These are phyloP conservation scores for Malassezia equina DNA, from an alignment of 1,284 basidiomycete genomes.

Conservation along the genomic window DNA sequence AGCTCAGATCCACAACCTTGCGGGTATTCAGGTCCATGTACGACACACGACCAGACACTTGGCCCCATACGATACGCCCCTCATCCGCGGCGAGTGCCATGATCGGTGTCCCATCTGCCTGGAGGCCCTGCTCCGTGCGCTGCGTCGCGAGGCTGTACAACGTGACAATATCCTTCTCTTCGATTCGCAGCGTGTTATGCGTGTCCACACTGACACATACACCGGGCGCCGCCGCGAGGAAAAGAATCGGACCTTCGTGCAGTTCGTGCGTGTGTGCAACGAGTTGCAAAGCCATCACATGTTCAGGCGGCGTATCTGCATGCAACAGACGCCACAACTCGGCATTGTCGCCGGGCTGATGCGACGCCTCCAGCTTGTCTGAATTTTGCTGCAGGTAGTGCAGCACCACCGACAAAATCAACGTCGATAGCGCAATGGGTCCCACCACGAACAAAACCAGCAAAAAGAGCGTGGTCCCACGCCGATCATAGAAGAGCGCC, in stretches of 20 bases:
- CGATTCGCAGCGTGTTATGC: slow-evolving; percentile 49
- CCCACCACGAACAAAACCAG: slow-evolving; percentile 55
- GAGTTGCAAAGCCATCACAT: slow-evolving; percentile 53
- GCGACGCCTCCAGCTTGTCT: slow-evolving; percentile 70
- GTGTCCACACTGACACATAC: slow-evolving; percentile 63
- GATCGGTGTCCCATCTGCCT: background rate
- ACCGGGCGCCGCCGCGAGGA: slow-evolving; percentile 60
- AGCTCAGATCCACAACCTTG: background rate
- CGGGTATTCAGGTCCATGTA: background rate
- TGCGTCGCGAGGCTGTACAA: background rate
- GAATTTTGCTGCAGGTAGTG: slow-evolving; percentile 85
- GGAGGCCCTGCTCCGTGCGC: slow-evolving; percentile 2
- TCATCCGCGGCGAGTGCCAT: slow-evolving; percentile 8
- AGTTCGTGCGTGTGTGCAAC: slow-evolving; percentile 60
- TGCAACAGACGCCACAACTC: slow-evolving; percentile 4
- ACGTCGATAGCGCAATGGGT: slow-evolving; percentile 70
- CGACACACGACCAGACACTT: slow-evolving; percentile 58
- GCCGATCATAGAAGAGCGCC: slow-evolving; percentile 14
- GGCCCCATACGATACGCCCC: slow-evolving; percentile 54
- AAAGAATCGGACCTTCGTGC: slow-evolving; percentile 68
- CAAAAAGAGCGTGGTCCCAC: slow-evolving; percentile 14
- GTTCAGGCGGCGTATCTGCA: slow-evolving; percentile 43
- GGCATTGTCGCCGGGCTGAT: slow-evolving; percentile 7
- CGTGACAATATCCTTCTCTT: slow-evolving; percentile 4
- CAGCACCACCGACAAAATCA: slow-evolving; percentile 64